Base-by-base conservation (phyloP, 306 rosid genomes). In the Cajanus cajan region DNA sequence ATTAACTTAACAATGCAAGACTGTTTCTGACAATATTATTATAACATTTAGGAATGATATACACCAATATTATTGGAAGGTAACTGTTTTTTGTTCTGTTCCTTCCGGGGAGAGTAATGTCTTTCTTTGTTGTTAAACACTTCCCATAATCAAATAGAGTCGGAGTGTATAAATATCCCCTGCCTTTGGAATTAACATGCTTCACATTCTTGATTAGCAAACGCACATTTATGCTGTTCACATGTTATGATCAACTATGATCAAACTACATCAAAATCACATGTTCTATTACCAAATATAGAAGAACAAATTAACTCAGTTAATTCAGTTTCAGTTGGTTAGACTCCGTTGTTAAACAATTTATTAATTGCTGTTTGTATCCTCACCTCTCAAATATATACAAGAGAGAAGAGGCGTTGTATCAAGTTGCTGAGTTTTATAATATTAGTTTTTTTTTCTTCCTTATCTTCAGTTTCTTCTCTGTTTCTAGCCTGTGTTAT, bases 251-350 rank as follows among this genome's bases (percentile, higher is more conserved):
- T n/a, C n/a, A n/a, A n/a, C n/a, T n/a, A n/a, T 6, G 28, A 40
- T 61, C 34, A 63, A 65, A 73, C 54, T 16, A 66, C 70, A 44
- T 45, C 54, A 65, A 67, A 70, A 64, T 58, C 48, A 43, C 55
- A n/a, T n/a, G n/a, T n/a, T n/a, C n/a, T n/a, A n/a, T n/a, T n/a
- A n/a, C n/a, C n/a, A n/a, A n/a, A n/a, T n/a, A n/a, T n/a, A n/a
- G n/a, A n/a, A n/a, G n/a, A n/a, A n/a, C n/a, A n/a, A n/a, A n/a
- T n/a, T n/a, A n/a, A n/a, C n/a, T n/a, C n/a, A n/a, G n/a, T n/a
- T n/a, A n/a, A n/a, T n/a, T n/a, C n/a, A n/a, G n/a, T n/a, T n/a
- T n/a, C n/a, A n/a, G n/a, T n/a, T n/a, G n/a, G n/a, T n/a, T n/a
- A n/a, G n/a, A n/a, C n/a, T n/a, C n/a, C n/a, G n/a, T n/a, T n/a